phyloP scores from a whole-genome alignment of 805 yeast species.

The Yarrowia sp. region DNA sequence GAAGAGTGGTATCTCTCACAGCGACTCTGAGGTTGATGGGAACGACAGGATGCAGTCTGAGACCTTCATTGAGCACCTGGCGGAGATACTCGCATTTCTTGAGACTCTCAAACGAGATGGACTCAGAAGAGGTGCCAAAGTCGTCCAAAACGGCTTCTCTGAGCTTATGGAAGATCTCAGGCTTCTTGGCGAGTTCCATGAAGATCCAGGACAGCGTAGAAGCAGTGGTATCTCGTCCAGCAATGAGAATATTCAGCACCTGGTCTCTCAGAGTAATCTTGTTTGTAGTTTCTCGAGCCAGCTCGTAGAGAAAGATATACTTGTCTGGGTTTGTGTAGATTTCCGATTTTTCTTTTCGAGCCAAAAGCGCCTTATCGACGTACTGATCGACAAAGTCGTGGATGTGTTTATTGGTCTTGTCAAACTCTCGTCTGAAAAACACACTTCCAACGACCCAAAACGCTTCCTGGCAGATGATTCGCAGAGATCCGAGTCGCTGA shows the following conservation, averaged over 20 bases:
- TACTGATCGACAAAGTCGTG: constrained; percentile 44
- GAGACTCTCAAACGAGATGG: constrained; percentile 55
- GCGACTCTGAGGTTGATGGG: constrained; percentile 59
- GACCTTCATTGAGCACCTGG: constrained; percentile 57
- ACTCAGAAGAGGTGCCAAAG: constrained; percentile 47
- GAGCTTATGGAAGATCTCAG: constrained; percentile 48
- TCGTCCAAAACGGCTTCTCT: constrained; percentile 52
- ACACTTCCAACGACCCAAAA: constrained; percentile 41
- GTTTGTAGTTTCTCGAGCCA: constrained; percentile 58
- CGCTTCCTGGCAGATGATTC: constrained; percentile 43
- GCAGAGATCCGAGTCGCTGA: constrained; percentile 41
- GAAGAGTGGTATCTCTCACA: constrained; percentile 56
- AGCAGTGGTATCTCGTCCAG: constrained; percentile 65
- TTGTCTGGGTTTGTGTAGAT: constrained; percentile 49
- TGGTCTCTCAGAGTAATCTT: constrained; percentile 58
- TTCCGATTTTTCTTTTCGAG: constrained; percentile 48
- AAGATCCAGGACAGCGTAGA: constrained; percentile 56
- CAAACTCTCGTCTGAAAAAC: constrained; percentile 49
- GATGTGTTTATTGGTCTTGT: constrained; percentile 41
- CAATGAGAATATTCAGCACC: constrained; percentile 58
- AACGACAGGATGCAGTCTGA: constrained; percentile 61
- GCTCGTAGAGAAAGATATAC: constrained; percentile 59
- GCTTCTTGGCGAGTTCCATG: constrained; percentile 55
- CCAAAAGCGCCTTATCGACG: constrained; percentile 53
- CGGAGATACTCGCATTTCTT: constrained; percentile 58